These are phyloP conservation scores for Xerophyta viscosa DNA, from an alignment of 106 monocot species.

Conservation along the genomic window DNA sequence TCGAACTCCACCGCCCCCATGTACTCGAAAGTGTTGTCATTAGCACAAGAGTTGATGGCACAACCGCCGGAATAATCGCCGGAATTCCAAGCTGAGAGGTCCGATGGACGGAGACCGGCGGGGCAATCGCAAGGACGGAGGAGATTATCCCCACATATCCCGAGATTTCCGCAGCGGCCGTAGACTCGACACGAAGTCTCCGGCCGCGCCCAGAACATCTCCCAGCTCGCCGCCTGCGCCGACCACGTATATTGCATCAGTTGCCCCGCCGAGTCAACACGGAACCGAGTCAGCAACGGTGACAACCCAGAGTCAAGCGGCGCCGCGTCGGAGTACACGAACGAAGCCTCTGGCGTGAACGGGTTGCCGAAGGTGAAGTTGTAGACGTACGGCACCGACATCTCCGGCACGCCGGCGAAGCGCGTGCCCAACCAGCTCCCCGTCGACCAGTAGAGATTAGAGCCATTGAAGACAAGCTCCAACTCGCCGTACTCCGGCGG, in stretches of 20 bases:
- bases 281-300: conserved; percentile 31
- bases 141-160: conserved; percentile 24
- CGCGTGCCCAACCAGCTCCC: conserved; percentile 44
- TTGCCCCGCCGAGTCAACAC: conserved; percentile 40
- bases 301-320: conserved; percentile 1
- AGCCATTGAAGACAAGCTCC: conserved; percentile 30
- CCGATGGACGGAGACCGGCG: conserved; percentile 11
- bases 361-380: conserved; percentile 35
- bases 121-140: conserved; percentile 26
- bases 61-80: conserved; percentile 39
- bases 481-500: conserved; percentile 40
- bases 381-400: conserved; percentile 66
- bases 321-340: conserved; percentile 26
- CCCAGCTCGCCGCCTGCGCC: conserved; percentile 47
- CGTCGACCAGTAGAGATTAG: conserved; percentile 41
- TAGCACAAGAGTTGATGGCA: neutral
- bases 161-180: conserved; percentile 45
- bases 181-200: conserved; percentile 33
- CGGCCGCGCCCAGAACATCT: conserved; percentile 55
- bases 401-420: conserved; percentile 53
- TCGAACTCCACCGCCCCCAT: conserved; percentile 22
- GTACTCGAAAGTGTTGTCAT: conserved; percentile 6
- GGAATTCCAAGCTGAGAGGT: conserved; percentile 19
- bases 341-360: conserved; percentile 40
- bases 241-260: conserved; percentile 65